These are phyloP conservation scores for Colletotrichum spinosum DNA, from an alignment of 2,329 filamentous ascomycete species.

Conservation along the genomic window DNA sequence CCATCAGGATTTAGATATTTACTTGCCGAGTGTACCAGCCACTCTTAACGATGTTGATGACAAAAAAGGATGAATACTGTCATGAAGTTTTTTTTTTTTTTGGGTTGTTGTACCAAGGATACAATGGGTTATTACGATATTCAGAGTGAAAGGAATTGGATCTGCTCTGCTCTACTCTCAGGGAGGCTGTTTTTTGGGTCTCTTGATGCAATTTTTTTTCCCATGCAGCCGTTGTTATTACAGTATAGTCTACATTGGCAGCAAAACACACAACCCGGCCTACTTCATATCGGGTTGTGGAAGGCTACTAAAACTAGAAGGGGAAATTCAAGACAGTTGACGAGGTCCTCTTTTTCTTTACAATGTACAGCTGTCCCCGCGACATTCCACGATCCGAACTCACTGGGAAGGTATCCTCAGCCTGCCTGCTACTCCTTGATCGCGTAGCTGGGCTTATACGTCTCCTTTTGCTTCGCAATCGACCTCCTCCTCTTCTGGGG, in stretches of 20 bases:
- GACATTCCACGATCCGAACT: not conserved
- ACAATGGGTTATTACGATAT: no score
- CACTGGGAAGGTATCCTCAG: no score
- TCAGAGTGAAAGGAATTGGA: not conserved
- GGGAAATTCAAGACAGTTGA: not conserved
- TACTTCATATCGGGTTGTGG: constrained; percentile 2
- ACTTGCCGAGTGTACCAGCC: not conserved
- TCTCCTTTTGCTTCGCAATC: no score
- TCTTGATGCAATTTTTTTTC: constrained; percentile 8
- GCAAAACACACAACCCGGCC: constrained; percentile 15
- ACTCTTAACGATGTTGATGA: constrained; percentile 33
- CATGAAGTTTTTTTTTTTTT: not conserved
- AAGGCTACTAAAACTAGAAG: constrained; percentile 7
- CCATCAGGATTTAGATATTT: constrained; percentile 65
- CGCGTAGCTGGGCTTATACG: no score
- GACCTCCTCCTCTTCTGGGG: no score
- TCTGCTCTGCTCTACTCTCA: not conserved
- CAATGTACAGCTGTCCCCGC: constrained; percentile 18
- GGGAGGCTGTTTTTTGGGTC: constrained; percentile 12
- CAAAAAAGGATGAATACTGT: constrained; percentile 20
- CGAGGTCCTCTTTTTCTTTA: constrained; percentile 16
- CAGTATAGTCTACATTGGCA: constrained; percentile 35
- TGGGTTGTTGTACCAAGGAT: no score
- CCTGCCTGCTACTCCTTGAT: no score
- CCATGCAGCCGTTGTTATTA: constrained; percentile 37